Percentiles rank a stretch among this genome's conserved stretches.
Evolutionary conservation across 2,329 filamentous ascomycete species (phyloP).

Genomic region (Claviceps spartinae): DNA sequence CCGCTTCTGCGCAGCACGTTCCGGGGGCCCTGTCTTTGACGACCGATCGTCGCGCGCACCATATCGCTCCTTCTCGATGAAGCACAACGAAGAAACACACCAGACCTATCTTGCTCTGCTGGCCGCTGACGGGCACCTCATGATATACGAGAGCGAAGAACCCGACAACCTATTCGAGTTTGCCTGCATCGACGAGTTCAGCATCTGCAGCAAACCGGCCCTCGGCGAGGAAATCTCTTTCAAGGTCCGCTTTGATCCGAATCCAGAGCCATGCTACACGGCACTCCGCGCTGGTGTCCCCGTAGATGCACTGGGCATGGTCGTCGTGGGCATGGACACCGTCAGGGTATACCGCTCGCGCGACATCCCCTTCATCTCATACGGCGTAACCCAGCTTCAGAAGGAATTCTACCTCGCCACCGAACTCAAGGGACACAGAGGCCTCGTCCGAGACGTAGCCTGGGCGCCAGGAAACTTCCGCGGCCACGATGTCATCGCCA

Average conservation of each 20-base stretch:
- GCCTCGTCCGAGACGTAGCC: slow-evolving; percentile 72
- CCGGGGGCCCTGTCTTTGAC: slow-evolving; percentile 37
- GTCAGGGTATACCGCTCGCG: slow-evolving; percentile 74
- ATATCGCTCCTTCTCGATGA: slow-evolving; percentile 75
- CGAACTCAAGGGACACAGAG: slow-evolving; percentile 58
- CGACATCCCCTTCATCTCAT: slow-evolving; percentile 38
- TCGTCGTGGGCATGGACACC: slow-evolving; percentile 73
- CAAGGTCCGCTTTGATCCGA: slow-evolving; percentile 76
- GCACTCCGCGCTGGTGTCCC: slow-evolving; percentile 71
- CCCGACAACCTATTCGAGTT: slow-evolving; percentile 71
- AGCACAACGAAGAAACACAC: slow-evolving; percentile 61
- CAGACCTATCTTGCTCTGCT: slow-evolving; percentile 80
- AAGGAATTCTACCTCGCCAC: slow-evolving; percentile 78
- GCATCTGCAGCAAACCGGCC: slow-evolving; percentile 54
- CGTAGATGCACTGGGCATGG: slow-evolving; percentile 62
- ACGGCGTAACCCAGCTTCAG: slow-evolving; percentile 40
- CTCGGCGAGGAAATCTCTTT: slow-evolving; percentile 82
- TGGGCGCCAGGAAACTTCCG: slow-evolving; percentile 89
- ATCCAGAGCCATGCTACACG: slow-evolving; percentile 65
- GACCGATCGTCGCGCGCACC: slow-evolving; percentile 43
- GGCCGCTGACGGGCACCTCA: slow-evolving; percentile 66
- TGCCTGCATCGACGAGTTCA: slow-evolving; percentile 60
- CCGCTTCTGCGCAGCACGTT: slow-evolving; percentile 57
- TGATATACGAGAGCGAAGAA: slow-evolving; percentile 72
- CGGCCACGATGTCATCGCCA: slow-evolving; percentile 81